A percentile compares a stretch with the other conserved stretches of the same genome.
Evolutionary conservation across 2,329 filamentous ascomycete genomes (phyloP).

Genomic region (Sarocladium oryzae): DNA sequence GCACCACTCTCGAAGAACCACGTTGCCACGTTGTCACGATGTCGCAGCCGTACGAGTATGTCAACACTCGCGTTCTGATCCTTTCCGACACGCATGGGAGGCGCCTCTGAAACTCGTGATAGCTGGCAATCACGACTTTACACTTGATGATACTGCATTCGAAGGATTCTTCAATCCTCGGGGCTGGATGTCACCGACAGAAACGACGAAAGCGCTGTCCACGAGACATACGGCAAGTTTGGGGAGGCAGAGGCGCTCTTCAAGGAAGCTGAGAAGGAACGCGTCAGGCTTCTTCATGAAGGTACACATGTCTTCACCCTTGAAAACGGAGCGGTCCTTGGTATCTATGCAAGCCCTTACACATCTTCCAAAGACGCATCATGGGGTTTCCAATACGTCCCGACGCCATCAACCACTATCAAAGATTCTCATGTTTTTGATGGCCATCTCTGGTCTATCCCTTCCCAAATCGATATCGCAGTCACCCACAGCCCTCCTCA

Average conservation of each 20-base stretch:
- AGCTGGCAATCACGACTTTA: constrained; percentile 46
- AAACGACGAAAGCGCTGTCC: constrained; percentile 10
- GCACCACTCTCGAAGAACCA: no score
- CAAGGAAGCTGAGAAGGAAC: constrained; percentile 14
- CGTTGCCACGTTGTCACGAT: no score
- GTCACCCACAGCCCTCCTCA: constrained; percentile 30
- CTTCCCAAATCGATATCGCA: constrained; percentile 21
- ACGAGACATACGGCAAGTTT: constrained; percentile 27
- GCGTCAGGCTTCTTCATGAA: constrained; percentile 29
- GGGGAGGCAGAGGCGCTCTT: constrained; percentile 28
- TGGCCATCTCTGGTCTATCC: constrained; percentile 21
- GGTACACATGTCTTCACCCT: constrained; percentile 33
- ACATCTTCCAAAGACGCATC: constrained; percentile 28
- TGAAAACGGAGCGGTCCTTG: constrained; percentile 32
- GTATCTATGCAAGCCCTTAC: constrained; percentile 38
- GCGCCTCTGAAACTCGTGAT: constrained; percentile 43
- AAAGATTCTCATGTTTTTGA: constrained; percentile 11
- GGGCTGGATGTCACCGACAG: constrained; percentile 1
- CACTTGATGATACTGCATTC: constrained; percentile 29
- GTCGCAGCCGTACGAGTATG: not conserved
- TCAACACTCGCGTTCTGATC: constrained; percentile 18
- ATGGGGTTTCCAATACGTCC: constrained; percentile 39
- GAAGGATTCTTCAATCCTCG: constrained; percentile 19
- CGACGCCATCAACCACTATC: not conserved
- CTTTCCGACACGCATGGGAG: constrained; percentile 23